A percentile compares a stretch with the other conserved stretches of the same genome.
These are phyloP conservation scores for Actinomortierella ambigua DNA, from an alignment of 371 early-diverging fungal genomes.

Conservation along the genomic window DNA sequence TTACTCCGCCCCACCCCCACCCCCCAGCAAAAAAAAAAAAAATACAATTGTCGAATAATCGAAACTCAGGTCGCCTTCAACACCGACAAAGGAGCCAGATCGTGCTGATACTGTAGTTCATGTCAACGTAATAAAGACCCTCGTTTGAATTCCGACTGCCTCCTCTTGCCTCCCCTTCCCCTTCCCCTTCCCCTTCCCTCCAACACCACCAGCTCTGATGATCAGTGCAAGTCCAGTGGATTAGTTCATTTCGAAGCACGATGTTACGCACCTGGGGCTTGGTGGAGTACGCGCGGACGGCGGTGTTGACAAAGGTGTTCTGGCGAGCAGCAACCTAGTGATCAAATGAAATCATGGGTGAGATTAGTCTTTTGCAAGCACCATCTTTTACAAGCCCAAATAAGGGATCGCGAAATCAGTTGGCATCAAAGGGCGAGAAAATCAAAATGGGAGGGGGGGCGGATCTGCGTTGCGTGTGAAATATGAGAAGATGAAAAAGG, in stretches of 20 bases:
- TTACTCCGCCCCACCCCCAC: too few species aligned
- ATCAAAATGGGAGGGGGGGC: background rate
- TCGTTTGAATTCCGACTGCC: too few species aligned
- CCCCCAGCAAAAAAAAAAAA: too few species aligned
- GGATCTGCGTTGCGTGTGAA: too few species aligned
- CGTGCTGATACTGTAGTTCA: too few species aligned
- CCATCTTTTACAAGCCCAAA: background rate
- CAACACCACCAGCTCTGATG: background rate
- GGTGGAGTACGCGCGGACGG: slow-evolving; percentile 45
- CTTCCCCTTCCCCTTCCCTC: background rate
- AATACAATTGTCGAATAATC: too few species aligned
- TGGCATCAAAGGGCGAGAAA: background rate
- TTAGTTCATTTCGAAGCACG: background rate
- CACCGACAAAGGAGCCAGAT: too few species aligned
- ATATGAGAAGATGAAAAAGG: too few species aligned
- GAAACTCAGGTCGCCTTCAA: too few species aligned
- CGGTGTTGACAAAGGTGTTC: slow-evolving; percentile 32
- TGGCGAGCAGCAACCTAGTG: slow-evolving; percentile 38
- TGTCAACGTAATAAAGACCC: too few species aligned
- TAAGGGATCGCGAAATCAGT: background rate
- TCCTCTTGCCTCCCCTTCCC: background rate
- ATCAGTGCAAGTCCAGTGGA: background rate
- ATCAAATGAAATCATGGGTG: background rate
- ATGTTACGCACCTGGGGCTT: slow-evolving; percentile 36
- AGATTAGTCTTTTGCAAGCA: too few species aligned